Conservation (phyloP, 2,329 filamentous ascomycete species). For the Septoria linicola region DNA sequence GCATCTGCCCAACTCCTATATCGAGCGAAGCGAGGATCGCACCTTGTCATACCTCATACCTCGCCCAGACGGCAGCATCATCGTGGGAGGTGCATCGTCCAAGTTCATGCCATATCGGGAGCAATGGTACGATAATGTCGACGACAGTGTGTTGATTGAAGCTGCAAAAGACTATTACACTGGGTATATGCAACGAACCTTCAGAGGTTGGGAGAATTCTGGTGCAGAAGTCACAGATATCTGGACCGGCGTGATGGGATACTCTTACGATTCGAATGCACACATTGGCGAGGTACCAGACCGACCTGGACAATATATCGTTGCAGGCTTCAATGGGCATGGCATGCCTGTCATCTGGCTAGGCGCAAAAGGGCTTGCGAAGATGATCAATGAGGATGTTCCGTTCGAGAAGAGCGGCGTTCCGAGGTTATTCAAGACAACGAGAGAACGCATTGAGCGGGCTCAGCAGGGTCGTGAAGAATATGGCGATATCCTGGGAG, state of each 20-base stretch:
- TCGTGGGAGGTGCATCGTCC: conserved; percentile 45
- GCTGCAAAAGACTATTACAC: conserved; percentile 47
- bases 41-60: conserved; percentile 42
- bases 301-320: conserved; percentile 15
- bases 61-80: conserved; percentile 45
- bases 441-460: conserved; percentile 20
- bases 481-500: conserved; percentile 24
- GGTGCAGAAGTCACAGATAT: conserved; percentile 40
- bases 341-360: conserved; percentile 41
- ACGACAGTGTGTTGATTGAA: conserved; percentile 48
- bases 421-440: conserved; percentile 23
- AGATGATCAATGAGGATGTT: conserved; percentile 36
- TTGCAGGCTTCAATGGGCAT: conserved; percentile 26
- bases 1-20: conserved; percentile 24
- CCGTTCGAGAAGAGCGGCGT: conserved; percentile 20
- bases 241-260: conserved; percentile 45
- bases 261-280: conserved; percentile 20
- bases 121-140: conserved; percentile 49
- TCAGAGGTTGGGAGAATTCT: conserved; percentile 50
- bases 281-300: conserved; percentile 26
- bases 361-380: conserved; percentile 42
- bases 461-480: conserved; percentile 20
- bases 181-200: conserved; percentile 49
- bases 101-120: conserved; percentile 37
- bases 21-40: conserved; percentile 23